Base-by-base conservation (phyloP, 345 rosid species). In the Murraya paniculata region DNA sequence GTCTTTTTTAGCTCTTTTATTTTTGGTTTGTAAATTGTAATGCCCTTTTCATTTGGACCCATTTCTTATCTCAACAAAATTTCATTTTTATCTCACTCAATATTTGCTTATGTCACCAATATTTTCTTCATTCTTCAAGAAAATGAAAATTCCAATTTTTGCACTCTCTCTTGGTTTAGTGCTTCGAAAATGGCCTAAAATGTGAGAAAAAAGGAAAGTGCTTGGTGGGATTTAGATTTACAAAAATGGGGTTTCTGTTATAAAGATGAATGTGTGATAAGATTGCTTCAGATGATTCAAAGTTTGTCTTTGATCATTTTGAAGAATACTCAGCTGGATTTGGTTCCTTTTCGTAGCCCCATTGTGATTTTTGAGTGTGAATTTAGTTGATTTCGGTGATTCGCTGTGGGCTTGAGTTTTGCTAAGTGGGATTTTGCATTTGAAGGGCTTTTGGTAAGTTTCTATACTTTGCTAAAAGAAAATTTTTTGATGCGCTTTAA, bases 391-490 rank as follows among this genome's bases (percentile, higher is more conserved):
- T 82, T 84, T 72, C 71, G 21, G 11, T 19, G 61, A 68, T 79
- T 73, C 80, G 72, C 50, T 65, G 64, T 74, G 64, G 76, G 80
- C 69, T 68, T 77, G 31, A 57, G 36, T 50, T 30, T 55, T 50
- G 75, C 67, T 2, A 7, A 16, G 28, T 60, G 71, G 74, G 75
- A 36, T 64, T 70, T 67, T 76, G 64, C 77, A 28, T 64, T 50
- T 81, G 69, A 80, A 81, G 55, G 74, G 72, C 73, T 68, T 74
- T 71, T 59, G 82, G 88, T 86, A 59, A 78, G 79, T 58, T 64
- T 80, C 57, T 30, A 39, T 35, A 56, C 71, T 7, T 48, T 64
- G 1, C 2, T 53, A 50, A 50, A 60, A 25, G 36, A 31, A 7
- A 27, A 4, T 4, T 0, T 33, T 9, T 57, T 66, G 24, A 66